Conservation (phyloP, 164 flowering plant species). For the Amborella trichopoda region DNA sequence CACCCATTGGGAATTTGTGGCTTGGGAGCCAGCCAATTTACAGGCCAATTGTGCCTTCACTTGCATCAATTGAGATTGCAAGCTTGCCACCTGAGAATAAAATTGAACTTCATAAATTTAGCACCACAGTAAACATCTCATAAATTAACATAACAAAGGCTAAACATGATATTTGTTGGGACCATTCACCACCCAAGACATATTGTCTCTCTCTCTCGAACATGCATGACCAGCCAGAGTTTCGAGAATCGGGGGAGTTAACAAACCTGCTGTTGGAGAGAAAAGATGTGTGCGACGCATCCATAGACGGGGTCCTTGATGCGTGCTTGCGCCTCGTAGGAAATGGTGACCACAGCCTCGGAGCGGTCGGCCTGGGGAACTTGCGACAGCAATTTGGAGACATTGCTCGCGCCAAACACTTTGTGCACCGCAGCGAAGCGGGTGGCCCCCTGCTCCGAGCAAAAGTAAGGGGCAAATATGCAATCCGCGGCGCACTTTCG, state of each 20-base stretch:
- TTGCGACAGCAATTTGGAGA: constrained; percentile 66
- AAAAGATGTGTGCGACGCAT: constrained; percentile 87
- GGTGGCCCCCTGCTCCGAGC: constrained; percentile 87
- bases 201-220: not conserved
- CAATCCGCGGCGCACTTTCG: constrained; percentile 86
- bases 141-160: not conserved
- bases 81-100: constrained; percentile 10
- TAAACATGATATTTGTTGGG: not conserved
- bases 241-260: not conserved
- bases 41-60: constrained; percentile 12
- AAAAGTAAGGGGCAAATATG: constrained; percentile 88
- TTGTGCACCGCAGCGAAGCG: constrained; percentile 95
- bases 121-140: not conserved
- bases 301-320: constrained; percentile 93
- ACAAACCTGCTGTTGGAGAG: constrained; percentile 90
- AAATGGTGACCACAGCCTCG: constrained; percentile 93
- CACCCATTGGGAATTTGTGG: constrained; percentile 4
- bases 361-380: constrained; percentile 69
- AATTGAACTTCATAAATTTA: not conserved
- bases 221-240: not conserved
- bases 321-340: constrained; percentile 96
- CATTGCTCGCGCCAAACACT: constrained; percentile 97
- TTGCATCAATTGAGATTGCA: constrained; percentile 14
- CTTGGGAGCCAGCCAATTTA: not conserved
- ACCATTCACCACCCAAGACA: not conserved